Conservation (phyloP, 345 rosid genomes). For the Populus simonii region DNA sequence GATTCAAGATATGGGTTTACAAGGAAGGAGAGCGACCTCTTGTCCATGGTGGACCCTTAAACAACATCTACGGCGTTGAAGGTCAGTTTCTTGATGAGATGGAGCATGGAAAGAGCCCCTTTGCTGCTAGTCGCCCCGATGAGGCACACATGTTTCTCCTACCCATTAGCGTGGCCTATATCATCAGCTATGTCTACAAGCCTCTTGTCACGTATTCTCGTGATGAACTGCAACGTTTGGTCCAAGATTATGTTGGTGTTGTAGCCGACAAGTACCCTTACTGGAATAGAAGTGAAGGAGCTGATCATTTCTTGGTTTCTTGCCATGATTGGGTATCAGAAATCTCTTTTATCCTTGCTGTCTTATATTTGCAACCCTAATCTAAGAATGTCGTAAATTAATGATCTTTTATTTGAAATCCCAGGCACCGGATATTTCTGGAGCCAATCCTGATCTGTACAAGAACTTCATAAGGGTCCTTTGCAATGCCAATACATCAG, state of each 20-base stretch:
- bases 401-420: not conserved
- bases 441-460: constrained; percentile 41
- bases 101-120: constrained; percentile 31
- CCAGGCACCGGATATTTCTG: constrained; percentile 68
- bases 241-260: constrained; percentile 38
- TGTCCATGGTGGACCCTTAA: constrained; percentile 48
- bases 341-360: not conserved
- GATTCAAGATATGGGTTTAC: constrained; percentile 54
- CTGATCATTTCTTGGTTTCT: constrained; percentile 62
- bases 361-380: not conserved
- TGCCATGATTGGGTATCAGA: constrained; percentile 63
- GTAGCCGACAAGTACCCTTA: constrained; percentile 42
- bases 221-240: constrained; percentile 26
- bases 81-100: constrained; percentile 62
- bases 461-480: constrained; percentile 59
- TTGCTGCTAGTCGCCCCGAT: constrained; percentile 43
- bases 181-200: constrained; percentile 38
- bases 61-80: constrained; percentile 45
- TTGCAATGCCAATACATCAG: constrained; percentile 76
- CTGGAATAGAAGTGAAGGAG: constrained; percentile 61
- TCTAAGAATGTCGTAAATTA: not conserved
- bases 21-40: constrained; percentile 59
- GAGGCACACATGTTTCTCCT: constrained; percentile 53
- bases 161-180: constrained; percentile 45
- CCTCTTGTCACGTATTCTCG: constrained; percentile 39